These are phyloP conservation scores for Neonectria ditissima DNA, from an alignment of 2,329 filamentous ascomycete genomes.

Conservation along the genomic window DNA sequence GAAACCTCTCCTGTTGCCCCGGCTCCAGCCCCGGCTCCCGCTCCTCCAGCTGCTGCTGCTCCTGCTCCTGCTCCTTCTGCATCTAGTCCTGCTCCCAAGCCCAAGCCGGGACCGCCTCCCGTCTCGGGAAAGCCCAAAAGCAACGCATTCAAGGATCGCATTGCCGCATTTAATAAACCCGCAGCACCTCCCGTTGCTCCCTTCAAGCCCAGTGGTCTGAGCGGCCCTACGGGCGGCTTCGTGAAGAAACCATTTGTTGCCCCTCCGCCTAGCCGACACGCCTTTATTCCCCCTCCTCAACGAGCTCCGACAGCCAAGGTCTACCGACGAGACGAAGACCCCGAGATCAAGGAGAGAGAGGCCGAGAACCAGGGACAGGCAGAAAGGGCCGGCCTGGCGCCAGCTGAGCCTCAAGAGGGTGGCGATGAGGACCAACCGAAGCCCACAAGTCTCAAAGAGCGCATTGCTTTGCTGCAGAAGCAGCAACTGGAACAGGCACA, in stretches of 20 bases:
- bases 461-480: slow-evolving; percentile 92
- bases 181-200: slow-evolving; percentile 88
- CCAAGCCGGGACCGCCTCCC: slow-evolving; percentile 71
- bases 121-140: slow-evolving; percentile 77
- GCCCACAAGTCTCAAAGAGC: slow-evolving; percentile 91
- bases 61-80: slow-evolving; percentile 49
- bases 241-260: slow-evolving; percentile 98
- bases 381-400: slow-evolving; percentile 73
- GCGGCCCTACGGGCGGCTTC: slow-evolving; percentile 71
- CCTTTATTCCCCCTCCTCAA: slow-evolving; percentile 83
- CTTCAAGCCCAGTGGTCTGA: slow-evolving; percentile 80
- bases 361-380: slow-evolving; percentile 74
- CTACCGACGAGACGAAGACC: slow-evolving; percentile 90
- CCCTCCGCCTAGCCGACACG: slow-evolving; percentile 91
- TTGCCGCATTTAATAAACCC: slow-evolving; percentile 95
- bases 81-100: slow-evolving; percentile 43
- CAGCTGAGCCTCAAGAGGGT: slow-evolving; percentile 58
- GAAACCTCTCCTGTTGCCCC: slow-evolving; percentile 48
- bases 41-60: slow-evolving; percentile 50
- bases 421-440: slow-evolving; percentile 86
- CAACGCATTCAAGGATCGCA: slow-evolving; percentile 92
- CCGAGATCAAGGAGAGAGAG: slow-evolving; percentile 74
- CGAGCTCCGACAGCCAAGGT: slow-evolving; percentile 79
- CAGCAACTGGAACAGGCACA: slow-evolving; percentile 92
- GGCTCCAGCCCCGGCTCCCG: slow-evolving; percentile 39